A percentile compares a stretch with the other conserved stretches of the same genome.
These are phyloP conservation scores for Candida pseudoglaebosa DNA, from an alignment of 805 yeast genomes.

Conservation along the genomic window DNA sequence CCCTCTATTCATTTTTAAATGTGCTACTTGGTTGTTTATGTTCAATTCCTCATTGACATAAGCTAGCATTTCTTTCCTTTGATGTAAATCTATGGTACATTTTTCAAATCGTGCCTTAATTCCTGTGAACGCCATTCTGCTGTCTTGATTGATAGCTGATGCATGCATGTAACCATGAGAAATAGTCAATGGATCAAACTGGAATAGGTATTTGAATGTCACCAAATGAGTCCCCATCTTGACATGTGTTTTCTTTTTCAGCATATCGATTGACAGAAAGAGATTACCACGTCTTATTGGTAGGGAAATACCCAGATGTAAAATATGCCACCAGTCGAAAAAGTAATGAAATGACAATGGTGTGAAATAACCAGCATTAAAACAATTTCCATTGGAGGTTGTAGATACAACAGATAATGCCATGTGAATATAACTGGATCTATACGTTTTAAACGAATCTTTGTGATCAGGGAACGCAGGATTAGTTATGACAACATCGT, in stretches of 20 bases:
- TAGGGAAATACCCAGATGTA: conserved; percentile 27
- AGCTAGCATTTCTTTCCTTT: conserved; percentile 31
- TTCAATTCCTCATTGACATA: conserved; percentile 36
- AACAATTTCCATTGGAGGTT: conserved; percentile 25
- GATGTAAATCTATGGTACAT: conserved; percentile 38
- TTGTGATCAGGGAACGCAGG: conserved; percentile 55
- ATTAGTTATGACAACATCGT: conserved; percentile 55
- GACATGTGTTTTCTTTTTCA: conserved; percentile 21
- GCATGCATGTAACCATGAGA: conserved; percentile 34
- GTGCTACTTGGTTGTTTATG: conserved; percentile 36
- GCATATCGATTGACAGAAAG: conserved; percentile 15
- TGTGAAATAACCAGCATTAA: conserved; percentile 35
- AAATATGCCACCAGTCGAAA: conserved; percentile 40
- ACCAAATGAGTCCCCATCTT: conserved; percentile 38
- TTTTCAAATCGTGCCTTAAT: conserved; percentile 31
- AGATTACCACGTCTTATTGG: conserved; percentile 36
- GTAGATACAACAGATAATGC: conserved; percentile 36
- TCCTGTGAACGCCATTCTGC: conserved; percentile 33
- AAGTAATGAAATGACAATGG: conserved; percentile 38
- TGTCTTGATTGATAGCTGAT: conserved; percentile 17
- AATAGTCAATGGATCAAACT: conserved; percentile 36
- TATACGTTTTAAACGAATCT: conserved; percentile 76
- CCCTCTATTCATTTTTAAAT: conserved; percentile 60
- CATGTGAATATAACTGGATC: conserved; percentile 76
- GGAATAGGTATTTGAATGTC: conserved; percentile 39